Evolutionary conservation across 2,329 filamentous ascomycete genomes (phyloP).

Genomic region (Canariomyces notabilis): DNA sequence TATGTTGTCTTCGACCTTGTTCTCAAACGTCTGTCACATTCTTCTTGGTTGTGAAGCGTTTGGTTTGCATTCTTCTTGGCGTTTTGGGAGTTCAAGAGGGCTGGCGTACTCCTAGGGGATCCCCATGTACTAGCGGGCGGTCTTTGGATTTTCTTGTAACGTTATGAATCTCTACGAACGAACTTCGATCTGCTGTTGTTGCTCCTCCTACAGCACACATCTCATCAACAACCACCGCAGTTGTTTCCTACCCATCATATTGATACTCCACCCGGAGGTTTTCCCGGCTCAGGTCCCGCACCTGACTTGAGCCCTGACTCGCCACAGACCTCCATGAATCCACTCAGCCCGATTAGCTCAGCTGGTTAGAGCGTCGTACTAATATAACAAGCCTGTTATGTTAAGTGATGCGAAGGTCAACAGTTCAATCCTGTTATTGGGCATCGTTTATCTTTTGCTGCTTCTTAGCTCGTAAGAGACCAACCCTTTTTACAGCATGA

Average conservation of each 20-base stretch:
- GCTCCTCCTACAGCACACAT: no score
- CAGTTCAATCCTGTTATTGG: conserved; percentile 23
- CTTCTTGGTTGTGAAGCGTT: neutral
- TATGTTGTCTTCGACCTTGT: no score
- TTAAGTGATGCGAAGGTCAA: conserved; percentile 20
- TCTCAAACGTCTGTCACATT: neutral
- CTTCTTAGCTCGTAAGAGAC: neutral
- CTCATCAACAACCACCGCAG: no score
- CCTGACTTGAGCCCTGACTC: no score
- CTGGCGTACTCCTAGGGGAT: neutral
- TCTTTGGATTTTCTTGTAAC: neutral
- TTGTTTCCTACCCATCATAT: no score
- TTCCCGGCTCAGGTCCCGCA: no score
- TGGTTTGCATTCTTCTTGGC: neutral
- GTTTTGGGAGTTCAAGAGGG: neutral
- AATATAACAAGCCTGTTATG: conserved; percentile 15
- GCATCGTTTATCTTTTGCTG: conserved; percentile 5
- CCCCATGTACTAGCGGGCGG: neutral
- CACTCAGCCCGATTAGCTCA: conserved; percentile 19
- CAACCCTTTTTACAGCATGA: neutral
- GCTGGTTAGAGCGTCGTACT: conserved; percentile 23
- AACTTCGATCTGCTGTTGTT: no score
- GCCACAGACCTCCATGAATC: no score
- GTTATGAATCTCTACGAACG: neutral
- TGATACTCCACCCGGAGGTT: no score